Evolutionary conservation across 192 early-diverging fungal species (phyloP), one percentile per base, ranked within the genome.

Genomic region (Gryganskiella cystojenkinii): DNA sequence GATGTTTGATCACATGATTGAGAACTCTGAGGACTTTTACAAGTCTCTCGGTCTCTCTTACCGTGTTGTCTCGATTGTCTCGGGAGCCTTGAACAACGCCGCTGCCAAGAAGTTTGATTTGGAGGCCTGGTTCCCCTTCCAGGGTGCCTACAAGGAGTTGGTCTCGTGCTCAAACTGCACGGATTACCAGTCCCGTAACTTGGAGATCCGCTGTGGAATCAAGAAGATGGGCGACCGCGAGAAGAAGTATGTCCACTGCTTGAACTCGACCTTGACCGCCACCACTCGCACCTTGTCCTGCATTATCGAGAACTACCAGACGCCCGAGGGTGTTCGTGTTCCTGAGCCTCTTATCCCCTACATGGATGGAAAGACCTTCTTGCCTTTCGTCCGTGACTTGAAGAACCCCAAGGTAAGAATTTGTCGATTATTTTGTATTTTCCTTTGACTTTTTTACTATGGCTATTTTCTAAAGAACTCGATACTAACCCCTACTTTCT

Each of bases 101-200:
- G 98, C 98, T 20, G 98, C 98, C 71, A 97, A 98, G 73, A 99
- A 99, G 88, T 99, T 96, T 84, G 98, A 99, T 81, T 83, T 99
- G 35, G 98, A 99, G 84, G 97, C 97, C 31, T 99, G 95, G 94
- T 99, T 99, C 93, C 98, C 98, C 56, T 95, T 91, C 90, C 98
- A 98, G 81, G 92, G 91, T 66, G 94, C 94, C 69, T 99, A 95
- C 86, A 97, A 97, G 88, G 98, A 99, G 84, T 90, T 99, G 31
- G 98, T 99, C 51, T 96, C 94, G 44, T 98, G 96, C 91, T 95
- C 92, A 50, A 99, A 99, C 93, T 99, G 98, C 85, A 98, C 97
- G 25, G 98, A 99, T 86, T 99, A 95, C 86, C 98, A 99, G 86
- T 94, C 90, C 22, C 90, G 98, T 58, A 86, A 88, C 44, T 86